phyloP scores from a whole-genome alignment of 2,329 filamentous ascomycete species.

The Leptographium flavum region DNA sequence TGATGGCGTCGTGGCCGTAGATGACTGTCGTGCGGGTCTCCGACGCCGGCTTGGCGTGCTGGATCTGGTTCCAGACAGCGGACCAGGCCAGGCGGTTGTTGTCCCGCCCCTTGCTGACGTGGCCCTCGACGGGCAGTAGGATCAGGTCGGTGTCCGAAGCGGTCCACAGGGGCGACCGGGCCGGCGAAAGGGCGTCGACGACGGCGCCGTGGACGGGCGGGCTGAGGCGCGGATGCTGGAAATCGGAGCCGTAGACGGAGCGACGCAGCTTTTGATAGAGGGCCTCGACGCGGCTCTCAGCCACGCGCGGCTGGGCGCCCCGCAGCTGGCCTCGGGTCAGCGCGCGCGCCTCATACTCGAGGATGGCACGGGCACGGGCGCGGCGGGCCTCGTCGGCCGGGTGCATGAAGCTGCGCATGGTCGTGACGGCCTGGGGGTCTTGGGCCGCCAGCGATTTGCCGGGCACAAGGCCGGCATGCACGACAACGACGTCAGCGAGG shows the following conservation, averaged over 20 bases:
- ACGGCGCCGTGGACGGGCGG: constrained; percentile 4
- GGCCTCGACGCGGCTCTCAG: constrained; percentile 9
- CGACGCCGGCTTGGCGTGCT: constrained; percentile 19
- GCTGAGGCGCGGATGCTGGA: constrained; percentile 5
- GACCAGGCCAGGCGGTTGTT: constrained; percentile 40
- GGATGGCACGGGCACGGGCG: constrained; percentile 16
- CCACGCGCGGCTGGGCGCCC: constrained; percentile 6
- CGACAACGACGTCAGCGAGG: constrained; percentile 48
- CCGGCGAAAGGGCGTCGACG: constrained; percentile 6
- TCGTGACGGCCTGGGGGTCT: constrained; percentile 75
- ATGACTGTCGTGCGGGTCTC: constrained; percentile 49
- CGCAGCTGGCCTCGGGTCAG: constrained; percentile 8
- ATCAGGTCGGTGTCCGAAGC: constrained; percentile 7
- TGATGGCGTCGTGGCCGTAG: constrained; percentile 75
- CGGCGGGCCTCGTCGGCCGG: constrained; percentile 38
- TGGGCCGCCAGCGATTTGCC: constrained; percentile 54
- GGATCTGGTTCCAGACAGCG: constrained; percentile 42
- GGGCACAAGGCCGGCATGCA: constrained; percentile 77
- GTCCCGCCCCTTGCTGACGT: constrained; percentile 28
- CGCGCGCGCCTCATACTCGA: constrained; percentile 20
- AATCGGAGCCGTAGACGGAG: constrained; percentile 7
- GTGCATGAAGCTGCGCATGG: constrained; percentile 67
- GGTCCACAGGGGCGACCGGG: not conserved
- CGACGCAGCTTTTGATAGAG: constrained; percentile 10
- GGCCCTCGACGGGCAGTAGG: constrained; percentile 24